Conservation (phyloP, 257 asterid genomes). For the Solanum chmielewskii region DNA sequence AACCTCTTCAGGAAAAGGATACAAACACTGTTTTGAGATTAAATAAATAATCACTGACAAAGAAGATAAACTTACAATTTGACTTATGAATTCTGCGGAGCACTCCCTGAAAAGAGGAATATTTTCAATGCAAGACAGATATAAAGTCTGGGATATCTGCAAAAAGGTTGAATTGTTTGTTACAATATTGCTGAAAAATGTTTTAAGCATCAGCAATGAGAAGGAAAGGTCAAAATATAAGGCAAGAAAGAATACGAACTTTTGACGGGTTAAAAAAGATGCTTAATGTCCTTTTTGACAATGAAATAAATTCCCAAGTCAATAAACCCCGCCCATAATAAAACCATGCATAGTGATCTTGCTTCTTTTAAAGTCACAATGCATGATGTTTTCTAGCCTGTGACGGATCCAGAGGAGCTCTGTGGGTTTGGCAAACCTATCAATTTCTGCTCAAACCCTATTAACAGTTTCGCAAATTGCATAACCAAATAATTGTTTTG, state of each 20-base stretch:
- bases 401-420: background rate
- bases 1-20: background rate
- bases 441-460: background rate
- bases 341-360: background rate
- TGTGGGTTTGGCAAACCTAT: background rate
- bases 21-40: background rate
- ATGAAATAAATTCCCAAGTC: background rate
- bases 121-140: slow-evolving; percentile 52
- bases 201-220: background rate
- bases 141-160: slow-evolving; percentile 78
- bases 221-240: background rate
- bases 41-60: background rate
- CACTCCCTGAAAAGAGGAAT: slow-evolving; percentile 71
- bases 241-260: background rate
- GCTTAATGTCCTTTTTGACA: background rate
- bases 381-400: background rate
- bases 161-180: slow-evolving; percentile 2
- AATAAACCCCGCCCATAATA: background rate
- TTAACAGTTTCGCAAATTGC: background rate
- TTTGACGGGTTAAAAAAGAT: background rate
- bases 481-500: background rate
- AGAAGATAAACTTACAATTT: slow-evolving; percentile 52
- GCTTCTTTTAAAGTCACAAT: background rate
- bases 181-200: background rate
- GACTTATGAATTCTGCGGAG: slow-evolving; percentile 75